Evolutionary conservation across 2,329 filamentous ascomycete species (phyloP), one percentile per base, ranked within the genome.

Genomic region (Colletotrichum sp.): DNA sequence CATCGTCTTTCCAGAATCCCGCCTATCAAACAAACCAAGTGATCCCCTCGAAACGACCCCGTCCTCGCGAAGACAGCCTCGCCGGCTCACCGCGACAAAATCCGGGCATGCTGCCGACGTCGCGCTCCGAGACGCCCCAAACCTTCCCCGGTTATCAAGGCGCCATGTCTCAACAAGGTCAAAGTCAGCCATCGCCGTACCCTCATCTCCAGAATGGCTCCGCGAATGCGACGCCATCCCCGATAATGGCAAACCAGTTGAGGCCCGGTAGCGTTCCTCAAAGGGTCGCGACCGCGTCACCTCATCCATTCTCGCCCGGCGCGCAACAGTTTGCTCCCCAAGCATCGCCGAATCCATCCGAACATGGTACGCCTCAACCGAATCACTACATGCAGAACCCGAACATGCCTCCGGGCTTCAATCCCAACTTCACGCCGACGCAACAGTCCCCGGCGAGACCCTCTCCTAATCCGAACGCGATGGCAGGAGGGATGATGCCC

Each of bases 61-160:
- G 95, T 62, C 94, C 94, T 68, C 89, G 92, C 82, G 95, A 98
- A 85, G 96, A 98, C 84, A 96, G 93, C 82, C 90, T 97, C 81
- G 93, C 93, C 79, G 93, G 94, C 83, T 97, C 96, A 36, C 96
- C 96, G 69, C 91, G 93, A 81, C 94, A 93, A 82, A 93, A 93
- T 71, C 91, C 93, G 7, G 92, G 91, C 78, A 94, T 94, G 86
- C 85, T 95, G 34, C 94, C 95, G 65, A 92, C 92, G 28, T 97
- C 96, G 85, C 95, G 96, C 85, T 96, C 96, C 80, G 96, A 98
- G 83, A 98, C 96, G 34, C 96, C 96, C 38, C 94, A 95, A 81
- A 95, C 96, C 82, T 96, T 93, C 80, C 88, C 93, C 32, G 92
- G 92, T 78, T 96, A 93, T 83, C 94, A 93, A 76, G 91, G 90